Conservation (phyloP, 2,329 filamentous ascomycete species). For the Aspergillus fumigatus region DNA sequence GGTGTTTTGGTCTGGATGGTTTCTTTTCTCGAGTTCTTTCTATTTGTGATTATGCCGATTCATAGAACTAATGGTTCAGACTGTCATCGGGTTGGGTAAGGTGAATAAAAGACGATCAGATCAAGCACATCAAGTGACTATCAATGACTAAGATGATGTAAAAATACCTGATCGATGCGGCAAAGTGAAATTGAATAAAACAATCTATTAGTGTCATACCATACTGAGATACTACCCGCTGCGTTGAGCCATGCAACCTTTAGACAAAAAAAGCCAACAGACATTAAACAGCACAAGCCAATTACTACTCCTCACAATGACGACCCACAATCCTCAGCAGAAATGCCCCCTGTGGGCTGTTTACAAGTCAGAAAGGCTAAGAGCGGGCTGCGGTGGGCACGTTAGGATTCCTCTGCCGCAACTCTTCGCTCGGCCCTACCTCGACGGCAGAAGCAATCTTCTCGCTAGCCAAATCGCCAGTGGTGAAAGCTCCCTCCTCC, state of each 20-base stretch:
- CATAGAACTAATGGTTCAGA: not conserved
- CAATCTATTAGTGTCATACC: not conserved
- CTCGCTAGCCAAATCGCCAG: conserved; percentile 20
- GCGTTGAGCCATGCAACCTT: not conserved
- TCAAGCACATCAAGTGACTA: too few relatives aligned
- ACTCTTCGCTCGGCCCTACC: conserved; percentile 82
- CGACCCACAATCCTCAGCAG: not conserved
- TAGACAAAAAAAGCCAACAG: not conserved
- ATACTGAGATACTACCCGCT: not conserved
- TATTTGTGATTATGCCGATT: not conserved
- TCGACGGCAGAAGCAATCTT: conserved; percentile 36
- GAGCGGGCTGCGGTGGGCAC: conserved; percentile 12
- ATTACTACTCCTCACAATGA: not conserved
- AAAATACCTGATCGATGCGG: not conserved
- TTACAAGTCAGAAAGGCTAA: not conserved
- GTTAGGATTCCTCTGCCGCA: conserved; percentile 50
- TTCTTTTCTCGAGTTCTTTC: not conserved
- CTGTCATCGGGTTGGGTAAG: not conserved
- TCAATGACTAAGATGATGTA: not conserved
- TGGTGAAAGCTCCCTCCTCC: conserved; percentile 26
- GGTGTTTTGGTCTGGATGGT: conserved; percentile 3
- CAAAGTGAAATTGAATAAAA: not conserved
- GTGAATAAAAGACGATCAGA: not conserved
- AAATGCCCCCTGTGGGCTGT: not conserved
- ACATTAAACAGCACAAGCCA: not conserved